Base-by-base conservation (phyloP, 257 asterid species). In the Echites panduratus region DNA sequence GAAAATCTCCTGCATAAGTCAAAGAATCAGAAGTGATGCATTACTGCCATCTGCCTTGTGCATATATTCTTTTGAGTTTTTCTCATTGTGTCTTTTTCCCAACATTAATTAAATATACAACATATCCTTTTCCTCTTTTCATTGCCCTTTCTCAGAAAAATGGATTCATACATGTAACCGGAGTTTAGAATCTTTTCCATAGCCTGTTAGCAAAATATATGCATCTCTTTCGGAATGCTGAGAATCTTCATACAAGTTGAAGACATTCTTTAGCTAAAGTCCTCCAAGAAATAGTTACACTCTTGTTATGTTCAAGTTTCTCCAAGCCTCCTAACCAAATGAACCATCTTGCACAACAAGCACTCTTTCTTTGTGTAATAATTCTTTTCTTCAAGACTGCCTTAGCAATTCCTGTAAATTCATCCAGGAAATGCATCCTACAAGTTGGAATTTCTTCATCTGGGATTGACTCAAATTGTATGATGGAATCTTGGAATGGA, bases 401-500 rank as follows among this genome's bases (percentile, higher is more conserved):
- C 61, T 41, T 69, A 13, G 14, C 64, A 45, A 35, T 74, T 44
- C 68, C 68, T 4, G 77, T 66, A 27, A 70, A 75, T 67, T 50
- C 77, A 54, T 82, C 82, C 27, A 43, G 74, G 27, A 75, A 77
- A 32, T 90, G 96, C 77, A 50, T 70, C 45, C 77, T 91, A 43
- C 82, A 80, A 41, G 24, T 75, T 8, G 38, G 35, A 57, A 70
- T 49, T 10, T 83, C 83, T 5, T 81, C 84, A 49, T 44, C 80
- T 69, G 82, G 75, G 78, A 82, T 76, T 16, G 44, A 70, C 40
- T 24, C 86, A 45, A 59, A 48, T 32, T 43, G 58, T 38, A 16
- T 45, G 9, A 77, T 62, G 45, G 83, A 79, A 14, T 73, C 73
- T 71, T 90, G 92, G 90, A 86, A 75, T 70, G 95, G 89, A 68